Conservation (phyloP, 306 rosid genomes). For the Quercus aquifolioides region DNA sequence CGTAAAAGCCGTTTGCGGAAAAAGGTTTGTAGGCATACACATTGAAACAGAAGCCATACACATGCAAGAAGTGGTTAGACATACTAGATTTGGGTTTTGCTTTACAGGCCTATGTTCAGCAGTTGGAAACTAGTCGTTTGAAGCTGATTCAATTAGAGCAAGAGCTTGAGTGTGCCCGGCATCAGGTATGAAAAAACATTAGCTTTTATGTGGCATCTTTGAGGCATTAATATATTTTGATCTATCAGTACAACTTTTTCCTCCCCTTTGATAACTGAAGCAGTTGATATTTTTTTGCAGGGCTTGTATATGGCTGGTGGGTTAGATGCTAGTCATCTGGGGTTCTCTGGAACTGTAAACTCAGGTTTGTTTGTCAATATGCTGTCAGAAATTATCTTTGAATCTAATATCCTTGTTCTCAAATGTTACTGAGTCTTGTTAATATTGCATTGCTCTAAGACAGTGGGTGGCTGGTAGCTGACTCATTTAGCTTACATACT, state of each 20-base stretch:
- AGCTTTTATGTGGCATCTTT: slow-evolving; percentile 18
- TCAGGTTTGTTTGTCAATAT: slow-evolving; percentile 56
- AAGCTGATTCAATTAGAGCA: slow-evolving; percentile 76
- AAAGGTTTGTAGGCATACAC: slow-evolving; percentile 55
- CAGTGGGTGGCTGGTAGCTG: background rate
- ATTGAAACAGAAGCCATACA: slow-evolving; percentile 13
- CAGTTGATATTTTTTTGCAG: slow-evolving; percentile 42
- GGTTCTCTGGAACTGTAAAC: slow-evolving; percentile 50
- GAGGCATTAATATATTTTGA: slow-evolving; percentile 4
- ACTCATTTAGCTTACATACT: background rate
- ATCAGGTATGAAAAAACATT: slow-evolving; percentile 53
- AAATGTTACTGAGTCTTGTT: slow-evolving; percentile 3
- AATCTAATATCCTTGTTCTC: background rate
- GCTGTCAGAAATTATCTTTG: slow-evolving; percentile 15
- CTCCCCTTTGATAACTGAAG: slow-evolving; percentile 16
- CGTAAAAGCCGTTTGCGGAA: slow-evolving; percentile 90
- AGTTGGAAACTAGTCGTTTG: slow-evolving; percentile 84
- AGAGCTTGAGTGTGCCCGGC: slow-evolving; percentile 69
- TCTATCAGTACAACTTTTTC: background rate
- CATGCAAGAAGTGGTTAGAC: slow-evolving; percentile 13
- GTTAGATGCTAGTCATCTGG: slow-evolving; percentile 47
- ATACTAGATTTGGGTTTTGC: slow-evolving; percentile 21
- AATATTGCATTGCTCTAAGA: slow-evolving; percentile 2
- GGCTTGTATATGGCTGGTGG: slow-evolving; percentile 57
- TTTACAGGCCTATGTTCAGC: slow-evolving; percentile 81